These are phyloP conservation scores for Mycena latifolia DNA, from an alignment of 768 basidiomycete species.

Conservation along the genomic window DNA sequence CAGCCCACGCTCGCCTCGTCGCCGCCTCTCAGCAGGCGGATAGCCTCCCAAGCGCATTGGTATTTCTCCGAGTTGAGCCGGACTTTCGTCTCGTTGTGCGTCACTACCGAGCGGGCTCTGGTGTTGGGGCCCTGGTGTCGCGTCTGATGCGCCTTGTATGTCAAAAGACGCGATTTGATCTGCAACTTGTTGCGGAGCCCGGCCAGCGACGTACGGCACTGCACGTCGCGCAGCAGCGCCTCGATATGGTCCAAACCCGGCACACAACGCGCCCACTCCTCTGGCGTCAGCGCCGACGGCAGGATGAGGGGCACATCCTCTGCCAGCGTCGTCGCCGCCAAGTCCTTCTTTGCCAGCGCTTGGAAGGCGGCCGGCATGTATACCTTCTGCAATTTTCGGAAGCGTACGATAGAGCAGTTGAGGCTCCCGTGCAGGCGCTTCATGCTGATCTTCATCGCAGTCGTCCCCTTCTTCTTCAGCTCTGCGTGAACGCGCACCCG, in stretches of 20 bases:
- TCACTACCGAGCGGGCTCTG: constrained; percentile 1
- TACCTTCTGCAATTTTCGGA: constrained; percentile 12
- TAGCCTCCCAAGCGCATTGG: constrained; percentile 13
- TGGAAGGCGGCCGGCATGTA: constrained; percentile 9
- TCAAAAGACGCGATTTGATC: too few relatives aligned
- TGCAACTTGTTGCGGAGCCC: too few relatives aligned
- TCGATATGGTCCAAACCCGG: constrained; percentile 10
- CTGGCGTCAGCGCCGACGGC: neutral
- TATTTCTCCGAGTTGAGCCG: constrained; percentile 23
- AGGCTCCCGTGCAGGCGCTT: neutral
- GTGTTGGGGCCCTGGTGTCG: neutral
- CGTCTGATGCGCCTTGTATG: too few relatives aligned
- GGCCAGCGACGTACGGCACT: constrained; percentile 20
- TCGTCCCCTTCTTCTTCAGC: constrained; percentile 20
- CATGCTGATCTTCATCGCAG: constrained; percentile 2
- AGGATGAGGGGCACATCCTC: neutral
- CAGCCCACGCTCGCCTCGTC: neutral
- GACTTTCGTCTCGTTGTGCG: constrained; percentile 24
- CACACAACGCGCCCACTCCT: neutral
- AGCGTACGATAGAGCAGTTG: neutral
- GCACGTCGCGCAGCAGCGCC: constrained; percentile 17
- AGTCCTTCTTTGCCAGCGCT: neutral
- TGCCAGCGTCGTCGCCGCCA: neutral
- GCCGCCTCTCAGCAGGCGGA: neutral
- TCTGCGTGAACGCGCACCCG: constrained; percentile 1